Evolutionary conservation across 352 stramenopile genomes (phyloP), one percentile per base, ranked within the genome.

Genomic region (Phytophthora melonis): DNA sequence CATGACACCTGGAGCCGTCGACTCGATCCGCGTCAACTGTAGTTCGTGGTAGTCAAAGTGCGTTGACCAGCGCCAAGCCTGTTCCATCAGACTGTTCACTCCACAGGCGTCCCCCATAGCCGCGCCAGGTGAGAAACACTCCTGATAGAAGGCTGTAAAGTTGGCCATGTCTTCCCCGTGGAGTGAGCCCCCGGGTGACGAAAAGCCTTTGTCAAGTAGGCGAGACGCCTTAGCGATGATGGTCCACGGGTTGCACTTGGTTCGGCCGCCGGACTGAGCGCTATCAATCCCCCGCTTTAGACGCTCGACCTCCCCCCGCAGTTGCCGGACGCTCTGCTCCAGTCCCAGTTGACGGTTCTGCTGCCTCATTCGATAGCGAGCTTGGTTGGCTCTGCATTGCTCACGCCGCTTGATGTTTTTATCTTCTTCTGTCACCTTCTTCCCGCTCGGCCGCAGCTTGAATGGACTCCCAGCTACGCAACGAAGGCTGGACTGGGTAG

Each of bases 291-390:
- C 14, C 1, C 18, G 19, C 8, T 68, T 64, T 7, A 68, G 23
- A 1, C 19, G 30, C 2, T 34, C 21, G 25, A 74, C 18, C 32
- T 74, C 59, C 8, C 55, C 1, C 11, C 59, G 52, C 13, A 69
- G 36, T 13, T 25, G 43, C 11, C 55, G 14, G 5, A 69, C 63
- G 11, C 6, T 58, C 11, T 36, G 18, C 16, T 77, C 52, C 2
- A 77, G 45, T 1, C 63, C 30, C 10, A 58, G 10, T 18, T 68
- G 50, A 1, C 18, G n/a, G 8, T 30, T 53, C 9, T 58, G 63
- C 64, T 73, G 70, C 55, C 66, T 77, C 11, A 69, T 32, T 5
- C 70, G 64, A 10, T 69, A 77, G 7, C 70, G 23, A 25, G 23
- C 23, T 25, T 25, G 23, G 23, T 25, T 25, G 23, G 23, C 23